Evolutionary conservation across 805 yeast species (phyloP), one percentile per base, ranked within the genome.

Genomic region (Yamadazyma philogaea): DNA sequence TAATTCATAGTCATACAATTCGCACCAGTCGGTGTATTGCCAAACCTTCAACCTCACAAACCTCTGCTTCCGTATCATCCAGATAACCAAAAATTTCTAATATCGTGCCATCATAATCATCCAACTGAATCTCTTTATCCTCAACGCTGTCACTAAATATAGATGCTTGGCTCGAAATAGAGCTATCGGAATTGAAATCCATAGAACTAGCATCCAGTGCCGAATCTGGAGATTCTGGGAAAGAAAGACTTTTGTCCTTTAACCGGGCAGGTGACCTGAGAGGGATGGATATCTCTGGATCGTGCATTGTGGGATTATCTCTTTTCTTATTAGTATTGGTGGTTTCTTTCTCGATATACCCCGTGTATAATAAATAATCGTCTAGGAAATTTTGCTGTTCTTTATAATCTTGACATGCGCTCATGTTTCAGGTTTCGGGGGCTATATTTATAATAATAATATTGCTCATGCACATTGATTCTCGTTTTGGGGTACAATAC

Each of bases 201-300:
- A 45, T 37, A 5, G 57, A 53, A 34, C 59, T 51, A 6, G 54
- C 21, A 21, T 54, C 61, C 57, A 56, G 60, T 34, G 46, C 21
- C 35, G 44, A 31, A 20, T 42, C 45, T 32, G 55, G 56, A 3
- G 57, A 46, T 4, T 44, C 39, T 20, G 44, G 42, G 14, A 36
- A 34, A 16, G 10, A 35, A 24, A 5, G 8, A 24, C 28, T 32
- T 14, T 30, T 16, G 8, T 31, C 37, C n/a, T 15, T 18, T 8
- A 30, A 21, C 17, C 43, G 22, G 4, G 39, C 42, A 12, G 42
- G 40, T 4, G 51, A 41, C 37, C 57, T 51, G 7, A 42, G 49
- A 5, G 57, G 55, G 14, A 42, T 32, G 6, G 11, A 7, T 6
- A 37, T 28, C 18, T 27, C 40, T 3, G 36, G 36, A 4, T 36